phyloP scores from a whole-genome alignment of 2,329 filamentous ascomycete species.

The Colletotrichum cordylinicola region DNA sequence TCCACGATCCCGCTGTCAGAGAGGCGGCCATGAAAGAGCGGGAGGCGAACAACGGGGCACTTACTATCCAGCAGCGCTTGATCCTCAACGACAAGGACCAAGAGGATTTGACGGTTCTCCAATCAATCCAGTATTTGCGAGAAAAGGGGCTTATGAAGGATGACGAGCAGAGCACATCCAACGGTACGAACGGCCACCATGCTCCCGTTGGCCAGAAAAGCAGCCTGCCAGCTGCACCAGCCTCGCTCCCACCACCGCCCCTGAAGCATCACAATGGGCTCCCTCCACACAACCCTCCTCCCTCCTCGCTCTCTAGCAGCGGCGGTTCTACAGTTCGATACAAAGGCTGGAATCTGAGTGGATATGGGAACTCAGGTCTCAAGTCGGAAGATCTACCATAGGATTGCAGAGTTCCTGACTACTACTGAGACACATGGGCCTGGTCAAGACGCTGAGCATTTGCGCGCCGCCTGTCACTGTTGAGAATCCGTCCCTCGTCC shows the following conservation, averaged over 20 bases:
- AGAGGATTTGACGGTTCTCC: conserved; percentile 69
- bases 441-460: neutral
- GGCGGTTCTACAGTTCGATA: conserved; percentile 33
- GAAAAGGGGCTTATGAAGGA: conserved; percentile 60
- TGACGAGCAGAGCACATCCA: conserved; percentile 25
- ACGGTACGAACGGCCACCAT: conserved; percentile 24
- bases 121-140: conserved; percentile 70
- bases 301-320: conserved; percentile 28
- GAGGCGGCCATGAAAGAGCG: conserved; percentile 69
- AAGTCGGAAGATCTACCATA: conserved; percentile 35
- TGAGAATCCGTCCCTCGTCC: neutral
- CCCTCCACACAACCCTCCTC: conserved; percentile 38
- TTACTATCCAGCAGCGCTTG: conserved; percentile 70
- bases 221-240: conserved; percentile 42
- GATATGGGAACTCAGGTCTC: conserved; percentile 45
- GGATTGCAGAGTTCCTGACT: conserved; percentile 19
- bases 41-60: conserved; percentile 68
- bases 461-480: neutral
- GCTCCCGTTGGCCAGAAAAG: conserved; percentile 1
- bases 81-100: conserved; percentile 73
- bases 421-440: neutral
- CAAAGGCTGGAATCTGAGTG: conserved; percentile 44
- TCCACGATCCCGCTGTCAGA: conserved; percentile 68
- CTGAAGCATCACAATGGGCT: conserved; percentile 33
- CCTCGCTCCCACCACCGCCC: conserved; percentile 40